Evolutionary conservation across 1,284 basidiomycete genomes (phyloP).

Genomic region (Ceraceosorus guamensis): DNA sequence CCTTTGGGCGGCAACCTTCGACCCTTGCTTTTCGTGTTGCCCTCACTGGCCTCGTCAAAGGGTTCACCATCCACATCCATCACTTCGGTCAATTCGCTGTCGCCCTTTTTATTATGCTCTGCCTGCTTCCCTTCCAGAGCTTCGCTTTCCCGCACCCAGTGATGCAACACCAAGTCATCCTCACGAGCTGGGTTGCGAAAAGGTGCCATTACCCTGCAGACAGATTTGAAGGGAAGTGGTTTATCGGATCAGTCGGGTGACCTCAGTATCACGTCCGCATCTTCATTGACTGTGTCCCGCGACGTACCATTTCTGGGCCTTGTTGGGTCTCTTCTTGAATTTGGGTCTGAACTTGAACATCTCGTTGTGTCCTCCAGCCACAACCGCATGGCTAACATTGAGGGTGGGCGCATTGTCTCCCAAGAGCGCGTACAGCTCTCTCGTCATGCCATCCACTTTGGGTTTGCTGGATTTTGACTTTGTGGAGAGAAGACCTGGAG

Average conservation of each 20-base stretch:
- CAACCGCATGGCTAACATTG: constrained; percentile 45
- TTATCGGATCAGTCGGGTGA: background rate
- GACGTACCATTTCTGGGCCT: constrained; percentile 53
- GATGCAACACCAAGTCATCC: constrained; percentile 36
- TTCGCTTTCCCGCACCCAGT: constrained; percentile 25
- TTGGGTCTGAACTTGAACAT: constrained; percentile 63
- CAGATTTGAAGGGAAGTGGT: too few species aligned
- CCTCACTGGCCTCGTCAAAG: too few species aligned
- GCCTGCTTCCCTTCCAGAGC: constrained; percentile 2
- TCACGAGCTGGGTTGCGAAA: constrained; percentile 38
- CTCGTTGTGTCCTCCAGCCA: too few species aligned
- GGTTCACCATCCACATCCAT: too few species aligned
- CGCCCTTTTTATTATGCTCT: background rate
- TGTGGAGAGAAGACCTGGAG: background rate
- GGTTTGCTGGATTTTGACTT: constrained; percentile 12
- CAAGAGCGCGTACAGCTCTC: constrained; percentile 87
- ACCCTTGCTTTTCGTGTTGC: too few species aligned
- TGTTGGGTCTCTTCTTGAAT: constrained; percentile 71
- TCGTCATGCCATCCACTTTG: constrained; percentile 63
- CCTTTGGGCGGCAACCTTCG: too few species aligned
- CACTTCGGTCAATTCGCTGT: too few species aligned
- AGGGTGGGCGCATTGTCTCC: constrained; percentile 82
- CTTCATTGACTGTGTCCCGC: background rate
- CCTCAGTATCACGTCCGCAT: background rate
- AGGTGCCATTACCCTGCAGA: constrained; percentile 31